Base-by-base conservation (phyloP, 768 basidiomycete species). In the Leccinum subgranulosum region DNA sequence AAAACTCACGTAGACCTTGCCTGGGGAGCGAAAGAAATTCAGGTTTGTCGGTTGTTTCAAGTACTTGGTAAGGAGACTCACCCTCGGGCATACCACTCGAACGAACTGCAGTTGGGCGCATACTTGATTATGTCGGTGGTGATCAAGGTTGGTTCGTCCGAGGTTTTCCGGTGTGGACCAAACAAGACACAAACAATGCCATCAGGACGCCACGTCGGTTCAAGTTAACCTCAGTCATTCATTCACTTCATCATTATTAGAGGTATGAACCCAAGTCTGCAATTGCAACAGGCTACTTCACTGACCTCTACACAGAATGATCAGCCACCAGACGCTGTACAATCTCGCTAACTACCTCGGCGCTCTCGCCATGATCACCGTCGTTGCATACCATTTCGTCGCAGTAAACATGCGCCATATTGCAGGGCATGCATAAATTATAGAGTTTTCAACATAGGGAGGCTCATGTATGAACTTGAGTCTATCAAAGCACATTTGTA, bases 311-410 rank as follows among this genome's bases (percentile, higher is more conserved):
- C 58, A 71, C 45, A 54, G 39, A 41, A 94, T 92, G 91, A 94
- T 96, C 34, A 84, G 81, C 53, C 85, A 93, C 73, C 75, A 82
- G 59, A 92, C 91, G 6, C 80, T 96, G 34, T 90, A 91, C 74
- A 80, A 82, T 54, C 80, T 96, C 53, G 88, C 92, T 57, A 94
- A 93, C 73, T 77, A 84, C 28, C 84, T 95, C 17, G 94, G 94
- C 36, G 78, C 86, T 36, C 77, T 91, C 53, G 90, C 95, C 28
- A 93, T 98, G 87, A 66, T 92, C 63, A 86, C 90, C 6, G 88
- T 94, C 55, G 87, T 98, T 54, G 82, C 84, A 49, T 97, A 95
- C 74, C 95, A 98, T 76, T 84, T 96, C 66, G 77, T 98, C 51
- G 87, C 91, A 33, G 92, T 96, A 59, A 95, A 95, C 65, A 84